phyloP scores from a whole-genome alignment of 208 protist genomes.

The Histomonas meleagridis region DNA sequence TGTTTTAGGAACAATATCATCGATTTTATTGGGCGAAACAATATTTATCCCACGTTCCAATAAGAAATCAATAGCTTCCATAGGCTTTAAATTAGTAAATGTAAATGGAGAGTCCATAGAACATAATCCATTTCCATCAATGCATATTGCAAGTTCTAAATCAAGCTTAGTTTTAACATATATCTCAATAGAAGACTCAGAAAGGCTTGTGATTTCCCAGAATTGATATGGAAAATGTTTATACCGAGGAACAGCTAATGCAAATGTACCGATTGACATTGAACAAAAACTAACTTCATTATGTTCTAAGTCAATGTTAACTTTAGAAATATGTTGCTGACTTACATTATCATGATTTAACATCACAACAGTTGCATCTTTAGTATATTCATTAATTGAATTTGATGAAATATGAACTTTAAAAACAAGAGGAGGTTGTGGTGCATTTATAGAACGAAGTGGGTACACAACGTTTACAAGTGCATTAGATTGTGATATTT shows the following conservation, averaged over 20 bases:
- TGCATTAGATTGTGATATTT: not conserved
- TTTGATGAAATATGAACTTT: not conserved
- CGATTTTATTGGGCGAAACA: not conserved
- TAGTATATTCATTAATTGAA: not conserved
- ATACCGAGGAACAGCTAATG: conserved; percentile 15
- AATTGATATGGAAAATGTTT: conserved; percentile 1
- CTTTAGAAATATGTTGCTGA: not conserved
- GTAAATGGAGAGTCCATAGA: not conserved
- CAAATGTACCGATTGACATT: not conserved
- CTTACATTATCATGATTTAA: not conserved
- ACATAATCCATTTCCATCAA: not conserved
- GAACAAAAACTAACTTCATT: not conserved
- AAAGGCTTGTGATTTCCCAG: not conserved
- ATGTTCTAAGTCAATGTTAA: not conserved
- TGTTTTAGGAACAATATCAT: not conserved
- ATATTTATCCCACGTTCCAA: not conserved
- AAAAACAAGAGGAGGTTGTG: conserved; percentile 1
- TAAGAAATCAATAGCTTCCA: not conserved
- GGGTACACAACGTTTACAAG: not conserved
- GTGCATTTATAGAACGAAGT: not conserved
- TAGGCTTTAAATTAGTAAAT: not conserved
- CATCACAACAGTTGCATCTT: not conserved
- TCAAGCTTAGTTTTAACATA: not conserved
- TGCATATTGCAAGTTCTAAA: not conserved
- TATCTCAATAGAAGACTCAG: not conserved